These are phyloP conservation scores for Iberis amara DNA, from an alignment of 441 rosid species.

Conservation along the genomic window DNA sequence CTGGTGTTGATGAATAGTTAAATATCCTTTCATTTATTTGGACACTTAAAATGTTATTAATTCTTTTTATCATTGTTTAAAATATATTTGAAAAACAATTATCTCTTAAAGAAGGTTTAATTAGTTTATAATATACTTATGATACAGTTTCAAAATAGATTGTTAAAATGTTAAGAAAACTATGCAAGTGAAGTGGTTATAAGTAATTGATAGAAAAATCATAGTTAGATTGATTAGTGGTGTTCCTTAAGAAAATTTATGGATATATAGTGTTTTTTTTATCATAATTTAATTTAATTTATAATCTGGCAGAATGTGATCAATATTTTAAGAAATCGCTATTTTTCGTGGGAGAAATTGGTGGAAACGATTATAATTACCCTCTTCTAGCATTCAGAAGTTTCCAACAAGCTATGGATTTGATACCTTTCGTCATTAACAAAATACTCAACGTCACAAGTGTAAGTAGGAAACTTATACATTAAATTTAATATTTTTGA, in stretches of 20 bases:
- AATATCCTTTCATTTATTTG: too few relatives aligned
- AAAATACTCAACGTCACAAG: slow-evolving; percentile 40
- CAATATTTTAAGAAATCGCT: slow-evolving; percentile 52
- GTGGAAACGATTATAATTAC: slow-evolving; percentile 77
- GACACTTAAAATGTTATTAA: too few relatives aligned
- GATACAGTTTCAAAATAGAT: too few relatives aligned
- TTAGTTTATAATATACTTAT: too few relatives aligned
- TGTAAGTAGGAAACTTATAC: slow-evolving; percentile 35
- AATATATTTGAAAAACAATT: too few relatives aligned
- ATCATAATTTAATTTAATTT: background rate
- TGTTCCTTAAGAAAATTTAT: background rate
- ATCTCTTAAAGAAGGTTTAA: too few relatives aligned
- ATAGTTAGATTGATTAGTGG: too few relatives aligned
- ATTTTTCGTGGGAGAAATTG: slow-evolving; percentile 76
- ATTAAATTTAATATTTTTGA: background rate
- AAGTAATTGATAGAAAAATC: too few relatives aligned
- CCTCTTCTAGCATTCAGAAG: slow-evolving; percentile 41
- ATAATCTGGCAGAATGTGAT: slow-evolving; percentile 43
- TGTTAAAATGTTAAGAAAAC: too few relatives aligned
- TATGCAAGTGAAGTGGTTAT: too few relatives aligned
- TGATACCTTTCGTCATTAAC: slow-evolving; percentile 45
- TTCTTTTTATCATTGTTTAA: too few relatives aligned
- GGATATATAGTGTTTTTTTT: background rate
- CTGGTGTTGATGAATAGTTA: too few relatives aligned
- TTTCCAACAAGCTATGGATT: slow-evolving; percentile 35